These are phyloP conservation scores for Vicia sativa DNA, from an alignment of 306 rosid genomes.

Conservation along the genomic window DNA sequence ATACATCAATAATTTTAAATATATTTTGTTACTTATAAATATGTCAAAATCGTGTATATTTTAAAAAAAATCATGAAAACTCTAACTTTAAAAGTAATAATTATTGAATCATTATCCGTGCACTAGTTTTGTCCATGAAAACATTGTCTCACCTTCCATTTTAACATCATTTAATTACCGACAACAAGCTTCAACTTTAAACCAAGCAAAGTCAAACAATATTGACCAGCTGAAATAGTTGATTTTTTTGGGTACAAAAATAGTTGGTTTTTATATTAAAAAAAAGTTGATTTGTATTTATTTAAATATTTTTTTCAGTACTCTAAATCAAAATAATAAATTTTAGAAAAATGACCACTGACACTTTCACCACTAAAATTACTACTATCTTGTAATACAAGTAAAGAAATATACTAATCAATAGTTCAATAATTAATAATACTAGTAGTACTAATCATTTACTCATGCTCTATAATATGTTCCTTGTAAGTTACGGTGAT, in stretches of 20 bases:
- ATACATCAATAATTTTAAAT: no score
- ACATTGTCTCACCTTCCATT: neutral
- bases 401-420: constrained; percentile 10
- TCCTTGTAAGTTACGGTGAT: constrained; percentile 32
- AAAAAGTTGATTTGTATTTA: neutral
- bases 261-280: neutral
- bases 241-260: no score
- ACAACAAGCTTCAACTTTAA: neutral
- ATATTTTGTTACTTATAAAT: no score
- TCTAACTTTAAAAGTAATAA: no score
- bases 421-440: neutral
- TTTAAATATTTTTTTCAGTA: neutral
- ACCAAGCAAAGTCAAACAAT: constrained; percentile 2
- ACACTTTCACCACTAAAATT: neutral
- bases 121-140: neutral
- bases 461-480: neutral
- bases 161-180: neutral
- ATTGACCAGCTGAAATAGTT: neutral
- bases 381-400: constrained; percentile 11
- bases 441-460: neutral
- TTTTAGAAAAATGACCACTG: neutral
- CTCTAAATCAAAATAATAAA: neutral
- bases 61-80: no score
- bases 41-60: no score
- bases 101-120: no score